Evolutionary conservation across 257 asterid species (phyloP).

Genomic region (Sherardia arvensis): DNA sequence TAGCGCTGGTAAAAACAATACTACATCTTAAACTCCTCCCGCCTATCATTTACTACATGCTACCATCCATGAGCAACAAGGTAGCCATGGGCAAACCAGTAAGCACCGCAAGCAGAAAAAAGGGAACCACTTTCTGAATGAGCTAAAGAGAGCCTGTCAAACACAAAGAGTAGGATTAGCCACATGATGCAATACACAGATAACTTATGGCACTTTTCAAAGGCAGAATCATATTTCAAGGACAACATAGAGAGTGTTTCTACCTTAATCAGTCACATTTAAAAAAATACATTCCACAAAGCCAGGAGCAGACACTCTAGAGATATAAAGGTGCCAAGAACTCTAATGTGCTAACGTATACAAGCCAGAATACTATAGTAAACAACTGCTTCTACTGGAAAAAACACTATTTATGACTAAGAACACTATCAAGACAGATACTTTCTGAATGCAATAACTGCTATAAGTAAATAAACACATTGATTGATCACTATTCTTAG

Average conservation of each 20-base stretch:
- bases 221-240: background rate
- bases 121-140: background rate
- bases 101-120: background rate
- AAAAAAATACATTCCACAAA: background rate
- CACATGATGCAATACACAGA: background rate
- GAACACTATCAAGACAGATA: background rate
- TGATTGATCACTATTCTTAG: background rate
- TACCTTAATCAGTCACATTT: background rate
- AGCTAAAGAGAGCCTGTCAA: background rate
- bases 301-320: background rate
- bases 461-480: background rate
- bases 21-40: constrained; percentile 1
- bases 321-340: background rate
- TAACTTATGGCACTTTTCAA: background rate
- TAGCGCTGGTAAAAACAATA: constrained; percentile 11
- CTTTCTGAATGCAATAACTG: background rate
- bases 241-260: background rate
- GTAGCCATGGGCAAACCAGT: background rate
- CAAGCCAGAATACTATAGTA: background rate
- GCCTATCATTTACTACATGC: background rate
- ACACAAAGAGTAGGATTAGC: background rate
- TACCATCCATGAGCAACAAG: background rate
- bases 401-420: background rate
- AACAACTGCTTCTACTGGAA: background rate
- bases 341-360: background rate